These are phyloP conservation scores for Neurospora cerealis DNA, from an alignment of 495 filamentous ascomycete species.

Conservation along the genomic window DNA sequence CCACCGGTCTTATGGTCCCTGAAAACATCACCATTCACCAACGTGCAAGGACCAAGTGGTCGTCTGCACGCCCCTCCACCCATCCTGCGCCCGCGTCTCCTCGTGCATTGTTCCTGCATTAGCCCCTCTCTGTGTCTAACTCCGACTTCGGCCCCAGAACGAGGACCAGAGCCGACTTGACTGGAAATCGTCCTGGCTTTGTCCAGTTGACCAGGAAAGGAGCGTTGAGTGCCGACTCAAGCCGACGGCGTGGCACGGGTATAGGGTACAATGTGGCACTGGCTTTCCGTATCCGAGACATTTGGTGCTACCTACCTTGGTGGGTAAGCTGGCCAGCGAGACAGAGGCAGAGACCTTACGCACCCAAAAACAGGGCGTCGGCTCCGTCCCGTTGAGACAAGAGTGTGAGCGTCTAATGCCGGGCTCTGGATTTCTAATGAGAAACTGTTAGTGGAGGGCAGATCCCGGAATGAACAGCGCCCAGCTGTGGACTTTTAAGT, in stretches of 20 bases:
- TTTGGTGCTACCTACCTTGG: neutral
- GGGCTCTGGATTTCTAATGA: too few species aligned
- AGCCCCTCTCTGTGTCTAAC: neutral
- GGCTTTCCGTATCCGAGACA: neutral
- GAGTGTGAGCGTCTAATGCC: neutral
- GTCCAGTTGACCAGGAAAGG: neutral
- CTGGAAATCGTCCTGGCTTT: neutral
- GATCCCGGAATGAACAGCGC: too few species aligned
- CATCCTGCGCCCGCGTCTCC: neutral
- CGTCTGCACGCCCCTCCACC: neutral
- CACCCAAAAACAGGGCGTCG: neutral
- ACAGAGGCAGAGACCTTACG: neutral
- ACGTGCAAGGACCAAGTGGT: neutral
- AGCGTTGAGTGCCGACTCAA: neutral
- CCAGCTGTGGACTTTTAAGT: too few species aligned
- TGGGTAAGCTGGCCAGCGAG: neutral
- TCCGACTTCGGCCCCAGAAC: neutral
- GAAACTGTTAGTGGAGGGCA: too few species aligned
- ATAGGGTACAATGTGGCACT: neutral
- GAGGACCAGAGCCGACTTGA: neutral
- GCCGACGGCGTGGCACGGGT: neutral
- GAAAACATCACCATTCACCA: neutral
- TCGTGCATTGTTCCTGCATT: neutral
- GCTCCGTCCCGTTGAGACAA: neutral
- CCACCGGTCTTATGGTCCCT: neutral